Conservation (phyloP, 495 filamentous ascomycete genomes). For the Podospora australis region DNA sequence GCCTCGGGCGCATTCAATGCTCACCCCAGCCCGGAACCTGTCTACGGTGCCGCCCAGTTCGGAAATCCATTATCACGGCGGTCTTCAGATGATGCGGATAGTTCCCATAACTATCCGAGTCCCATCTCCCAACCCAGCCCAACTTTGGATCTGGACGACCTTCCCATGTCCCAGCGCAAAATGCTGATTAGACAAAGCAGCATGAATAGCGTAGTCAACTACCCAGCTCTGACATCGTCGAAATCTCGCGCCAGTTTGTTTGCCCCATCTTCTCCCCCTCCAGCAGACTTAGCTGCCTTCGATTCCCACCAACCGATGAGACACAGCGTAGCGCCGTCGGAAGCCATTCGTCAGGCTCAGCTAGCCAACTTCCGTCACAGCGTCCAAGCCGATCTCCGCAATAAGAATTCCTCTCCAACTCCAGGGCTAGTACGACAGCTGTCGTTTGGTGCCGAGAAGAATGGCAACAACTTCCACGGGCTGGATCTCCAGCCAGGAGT, state of each 20-base stretch:
- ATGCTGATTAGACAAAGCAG: constrained; percentile 45
- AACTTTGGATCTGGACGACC: constrained; percentile 50
- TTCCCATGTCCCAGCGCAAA: constrained; percentile 67
- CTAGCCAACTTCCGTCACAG: constrained; percentile 74
- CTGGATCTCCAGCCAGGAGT: no score
- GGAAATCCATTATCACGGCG: no score
- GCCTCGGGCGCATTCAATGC: constrained; percentile 19
- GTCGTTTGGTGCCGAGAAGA: constrained; percentile 13
- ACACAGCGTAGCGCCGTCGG: constrained; percentile 29
- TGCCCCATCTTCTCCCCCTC: constrained; percentile 15
- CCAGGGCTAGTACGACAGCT: not conserved
- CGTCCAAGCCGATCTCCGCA: constrained; percentile 56
- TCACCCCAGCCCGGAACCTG: constrained; percentile 16
- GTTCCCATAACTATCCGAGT: constrained; percentile 26
- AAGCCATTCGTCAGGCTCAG: constrained; percentile 48
- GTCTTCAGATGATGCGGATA: constrained; percentile 28
- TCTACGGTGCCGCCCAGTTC: constrained; percentile 9
- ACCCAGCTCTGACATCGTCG: constrained; percentile 4
- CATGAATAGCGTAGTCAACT: not conserved
- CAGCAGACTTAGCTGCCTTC: constrained; percentile 31
- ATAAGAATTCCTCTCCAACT: constrained; percentile 6
- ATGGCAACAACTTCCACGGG: no score
- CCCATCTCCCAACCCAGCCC: constrained; percentile 5
- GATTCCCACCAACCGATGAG: constrained; percentile 55
- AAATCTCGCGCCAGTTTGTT: not conserved